Percentiles rank a stretch among this genome's conserved stretches.
These are phyloP conservation scores for Rhinocladiella similis DNA, from an alignment of 2,329 filamentous ascomycete species.

Conservation along the genomic window DNA sequence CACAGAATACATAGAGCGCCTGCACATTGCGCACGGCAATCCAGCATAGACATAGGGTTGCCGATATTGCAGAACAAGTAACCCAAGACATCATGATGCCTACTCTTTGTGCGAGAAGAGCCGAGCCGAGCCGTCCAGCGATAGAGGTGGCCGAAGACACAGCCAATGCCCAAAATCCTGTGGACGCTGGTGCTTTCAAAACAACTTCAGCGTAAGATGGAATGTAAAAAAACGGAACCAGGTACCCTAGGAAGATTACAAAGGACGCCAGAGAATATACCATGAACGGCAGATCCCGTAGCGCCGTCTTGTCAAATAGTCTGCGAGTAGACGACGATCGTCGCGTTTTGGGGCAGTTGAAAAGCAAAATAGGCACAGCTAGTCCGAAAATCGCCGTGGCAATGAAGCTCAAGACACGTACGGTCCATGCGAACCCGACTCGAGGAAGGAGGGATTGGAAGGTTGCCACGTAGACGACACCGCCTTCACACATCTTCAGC, in stretches of 20 bases:
- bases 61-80: slow-evolving; percentile 41
- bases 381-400: slow-evolving; percentile 38
- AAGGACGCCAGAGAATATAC: slow-evolving; percentile 34
- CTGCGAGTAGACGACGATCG: slow-evolving; percentile 38
- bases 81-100: slow-evolving; percentile 59
- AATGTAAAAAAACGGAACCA: slow-evolving; percentile 27
- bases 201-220: slow-evolving; percentile 29
- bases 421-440: slow-evolving; percentile 50
- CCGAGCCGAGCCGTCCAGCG: slow-evolving; percentile 55
- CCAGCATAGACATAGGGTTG: slow-evolving; percentile 51
- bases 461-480: slow-evolving; percentile 52
- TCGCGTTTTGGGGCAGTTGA: slow-evolving; percentile 27
- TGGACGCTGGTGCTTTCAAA: slow-evolving; percentile 34
- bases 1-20: slow-evolving; percentile 58
- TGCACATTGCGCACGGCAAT: slow-evolving; percentile 49
- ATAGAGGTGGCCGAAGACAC: slow-evolving; percentile 59
- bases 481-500: slow-evolving; percentile 56
- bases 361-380: slow-evolving; percentile 19
- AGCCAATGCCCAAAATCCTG: slow-evolving; percentile 57
- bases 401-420: slow-evolving; percentile 54
- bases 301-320: slow-evolving; percentile 44
- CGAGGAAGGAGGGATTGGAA: slow-evolving; percentile 51
- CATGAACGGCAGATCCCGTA: slow-evolving; percentile 46
- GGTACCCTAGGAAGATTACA: slow-evolving; percentile 39
- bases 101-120: slow-evolving; percentile 53